Evolutionary conservation across 2,329 filamentous ascomycete species (phyloP), one percentile per base, ranked within the genome.

Genomic region (Huntiella moniliformis): DNA sequence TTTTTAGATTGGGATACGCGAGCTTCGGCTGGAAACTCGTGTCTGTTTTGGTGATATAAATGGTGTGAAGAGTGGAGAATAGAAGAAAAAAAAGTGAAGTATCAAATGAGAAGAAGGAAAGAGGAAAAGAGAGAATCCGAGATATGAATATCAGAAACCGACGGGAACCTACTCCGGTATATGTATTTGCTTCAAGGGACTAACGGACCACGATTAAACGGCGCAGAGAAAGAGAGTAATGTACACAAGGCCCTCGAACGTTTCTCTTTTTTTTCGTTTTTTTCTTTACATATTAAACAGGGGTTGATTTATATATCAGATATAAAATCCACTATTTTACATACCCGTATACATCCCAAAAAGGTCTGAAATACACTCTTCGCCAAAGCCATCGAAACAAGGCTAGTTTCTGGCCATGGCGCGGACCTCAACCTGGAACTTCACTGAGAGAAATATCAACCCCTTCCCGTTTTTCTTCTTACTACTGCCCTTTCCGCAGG

Each of bases 361-460:
- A 5, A 7, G 22, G 22, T 28, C 7, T 28, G 22, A 28, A 28
- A 28, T 28, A 28, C 22, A 6, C 22, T 28, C 22, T 28, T 28
- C 22, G 22, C 22, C 22, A 28, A 28, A 28, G 22, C 5, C 22
- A 28, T 28, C 47, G 47, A 49, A 49, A 49, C 47, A 44, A 46
- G 43, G 38, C 47, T 49, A 49, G 43, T 49, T 45, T 45, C 42
- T 46, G n/a, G 47, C 43, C 47, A 43, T 49, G 40, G 47, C 47
- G 45, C 47, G 44, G 37, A 49, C 47, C 47, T 49, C 42, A 49
- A 49, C 47, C 47, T 49, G 47, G 47, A 49, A 49, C 43, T 42
- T 43, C 22, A 13, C 31, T 42, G 28, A 34, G 32, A 5, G 44
- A 38, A 28, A 28, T 28, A 28, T 28, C 22, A 28, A 28, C 22